Conservation (phyloP, 148 eudicot species). For the Camellia granthamiana region DNA sequence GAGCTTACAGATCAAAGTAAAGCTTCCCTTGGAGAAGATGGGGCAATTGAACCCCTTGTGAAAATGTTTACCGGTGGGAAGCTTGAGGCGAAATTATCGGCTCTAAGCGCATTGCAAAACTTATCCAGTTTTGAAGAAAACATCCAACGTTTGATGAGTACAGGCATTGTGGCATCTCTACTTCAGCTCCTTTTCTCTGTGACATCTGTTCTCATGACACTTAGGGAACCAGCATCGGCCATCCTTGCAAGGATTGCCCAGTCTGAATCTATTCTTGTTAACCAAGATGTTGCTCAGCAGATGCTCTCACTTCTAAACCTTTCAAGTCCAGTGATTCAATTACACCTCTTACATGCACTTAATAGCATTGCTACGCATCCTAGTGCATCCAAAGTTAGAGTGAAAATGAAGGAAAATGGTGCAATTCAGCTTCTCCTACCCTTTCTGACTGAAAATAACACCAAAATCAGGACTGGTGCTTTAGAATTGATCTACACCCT, state of each 20-base stretch:
- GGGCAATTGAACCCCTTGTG: constrained; percentile 74
- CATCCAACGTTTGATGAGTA: constrained; percentile 41
- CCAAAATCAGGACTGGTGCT: constrained; percentile 46
- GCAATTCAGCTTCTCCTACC: constrained; percentile 66
- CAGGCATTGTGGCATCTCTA: constrained; percentile 67
- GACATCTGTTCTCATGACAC: constrained; percentile 83
- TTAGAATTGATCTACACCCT: constrained; percentile 53
- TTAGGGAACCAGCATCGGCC: constrained; percentile 78
- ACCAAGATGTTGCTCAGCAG: constrained; percentile 65
- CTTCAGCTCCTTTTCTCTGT: constrained; percentile 91
- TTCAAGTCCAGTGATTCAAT: constrained; percentile 57
- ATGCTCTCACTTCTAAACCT: constrained; percentile 75
- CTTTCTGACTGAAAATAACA: constrained; percentile 45
- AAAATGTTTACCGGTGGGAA: constrained; percentile 78
- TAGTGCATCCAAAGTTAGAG: constrained; percentile 44
- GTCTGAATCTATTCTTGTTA: constrained; percentile 55
- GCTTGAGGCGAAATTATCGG: constrained; percentile 75
- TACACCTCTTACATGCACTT: constrained; percentile 61
- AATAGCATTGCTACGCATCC: constrained; percentile 54
- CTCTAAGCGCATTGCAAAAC: constrained; percentile 66
- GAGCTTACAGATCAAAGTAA: constrained; percentile 63
- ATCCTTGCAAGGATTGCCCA: constrained; percentile 63
- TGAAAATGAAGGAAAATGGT: constrained; percentile 59
- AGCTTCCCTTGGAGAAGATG: constrained; percentile 62
- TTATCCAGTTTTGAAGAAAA: constrained; percentile 52